Conservation (phyloP, 345 rosid species). For the Murraya paniculata region DNA sequence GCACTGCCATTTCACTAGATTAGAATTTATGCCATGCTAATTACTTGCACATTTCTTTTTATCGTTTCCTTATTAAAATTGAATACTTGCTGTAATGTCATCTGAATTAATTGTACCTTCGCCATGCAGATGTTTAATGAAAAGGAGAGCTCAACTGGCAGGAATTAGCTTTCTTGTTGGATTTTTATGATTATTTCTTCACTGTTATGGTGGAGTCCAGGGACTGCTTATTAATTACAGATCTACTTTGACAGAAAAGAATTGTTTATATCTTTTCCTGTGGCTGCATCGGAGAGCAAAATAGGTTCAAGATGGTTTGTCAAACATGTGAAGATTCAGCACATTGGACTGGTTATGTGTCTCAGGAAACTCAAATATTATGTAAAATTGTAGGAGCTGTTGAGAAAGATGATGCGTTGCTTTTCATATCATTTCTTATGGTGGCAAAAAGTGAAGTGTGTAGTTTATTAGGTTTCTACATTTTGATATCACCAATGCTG, state of each 20-base stretch:
- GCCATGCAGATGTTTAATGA: constrained; percentile 39
- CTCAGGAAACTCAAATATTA: constrained; percentile 15
- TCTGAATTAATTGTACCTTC: constrained; percentile 8
- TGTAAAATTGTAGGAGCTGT: constrained; percentile 28
- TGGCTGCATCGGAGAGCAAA: constrained; percentile 18
- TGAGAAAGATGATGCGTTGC: constrained; percentile 9
- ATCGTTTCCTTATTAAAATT: not conserved
- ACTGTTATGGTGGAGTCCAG: constrained; percentile 17
- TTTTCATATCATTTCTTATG: constrained; percentile 3
- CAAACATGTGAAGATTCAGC: constrained; percentile 10
- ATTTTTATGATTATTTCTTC: constrained; percentile 5
- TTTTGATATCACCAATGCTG: constrained; percentile 8
- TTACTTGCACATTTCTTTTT: not conserved
- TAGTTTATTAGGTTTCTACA: constrained; percentile 9
- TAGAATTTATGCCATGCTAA: not conserved
- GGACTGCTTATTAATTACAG: constrained; percentile 6
- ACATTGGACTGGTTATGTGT: constrained; percentile 17
- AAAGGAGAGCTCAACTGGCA: constrained; percentile 6
- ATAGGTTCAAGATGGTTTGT: constrained; percentile 10
- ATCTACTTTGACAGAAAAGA: constrained; percentile 5
- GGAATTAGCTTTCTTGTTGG: constrained; percentile 7
- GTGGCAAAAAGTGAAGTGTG: not conserved
- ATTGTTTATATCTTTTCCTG: constrained; percentile 8
- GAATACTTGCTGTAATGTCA: not conserved
- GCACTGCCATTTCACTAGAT: not conserved